phyloP scores from a whole-genome alignment of 768 basidiomycete genomes.

The Myochromella boudieri region DNA sequence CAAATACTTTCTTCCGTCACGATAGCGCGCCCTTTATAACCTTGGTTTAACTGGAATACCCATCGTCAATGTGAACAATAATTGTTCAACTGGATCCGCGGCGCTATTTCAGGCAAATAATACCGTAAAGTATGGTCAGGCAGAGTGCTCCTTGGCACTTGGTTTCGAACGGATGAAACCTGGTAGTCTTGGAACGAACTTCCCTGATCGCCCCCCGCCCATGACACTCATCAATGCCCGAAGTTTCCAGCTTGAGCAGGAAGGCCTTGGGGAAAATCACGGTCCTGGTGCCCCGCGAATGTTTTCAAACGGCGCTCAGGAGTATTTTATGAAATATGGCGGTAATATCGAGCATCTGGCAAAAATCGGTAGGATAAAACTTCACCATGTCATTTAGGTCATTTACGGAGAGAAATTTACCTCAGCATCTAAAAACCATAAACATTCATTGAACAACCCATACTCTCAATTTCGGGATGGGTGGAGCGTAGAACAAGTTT shows the following conservation, averaged over 20 bases:
- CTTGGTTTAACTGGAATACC: conserved; percentile 84
- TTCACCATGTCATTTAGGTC: neutral
- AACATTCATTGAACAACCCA: conserved; percentile 78
- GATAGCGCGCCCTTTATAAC: conserved; percentile 74
- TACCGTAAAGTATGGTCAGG: conserved; percentile 66
- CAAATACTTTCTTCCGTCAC: conserved; percentile 3
- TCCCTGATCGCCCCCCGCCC: conserved; percentile 54
- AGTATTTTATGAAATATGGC: conserved; percentile 78
- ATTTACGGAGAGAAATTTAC: neutral
- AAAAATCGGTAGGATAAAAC: conserved; percentile 58
- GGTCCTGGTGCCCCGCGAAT: conserved; percentile 73
- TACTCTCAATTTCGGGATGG: conserved; percentile 85
- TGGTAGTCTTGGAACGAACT: conserved; percentile 69
- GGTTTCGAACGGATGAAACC: conserved; percentile 87
- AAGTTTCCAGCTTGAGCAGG: conserved; percentile 47
- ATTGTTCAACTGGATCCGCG: conserved; percentile 80
- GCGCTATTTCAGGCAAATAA: conserved; percentile 76
- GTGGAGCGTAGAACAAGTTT: conserved; percentile 71
- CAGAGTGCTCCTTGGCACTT: conserved; percentile 76
- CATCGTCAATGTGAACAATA: conserved; percentile 86
- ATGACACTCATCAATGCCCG: conserved; percentile 43
- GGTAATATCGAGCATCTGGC: conserved; percentile 67
- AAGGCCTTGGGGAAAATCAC: conserved; percentile 55
- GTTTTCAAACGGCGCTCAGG: conserved; percentile 74
- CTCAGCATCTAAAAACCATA: conserved; percentile 80